Evolutionary conservation across 2,329 filamentous ascomycete genomes (phyloP).

Genomic region (Xylariaceae sp.): DNA sequence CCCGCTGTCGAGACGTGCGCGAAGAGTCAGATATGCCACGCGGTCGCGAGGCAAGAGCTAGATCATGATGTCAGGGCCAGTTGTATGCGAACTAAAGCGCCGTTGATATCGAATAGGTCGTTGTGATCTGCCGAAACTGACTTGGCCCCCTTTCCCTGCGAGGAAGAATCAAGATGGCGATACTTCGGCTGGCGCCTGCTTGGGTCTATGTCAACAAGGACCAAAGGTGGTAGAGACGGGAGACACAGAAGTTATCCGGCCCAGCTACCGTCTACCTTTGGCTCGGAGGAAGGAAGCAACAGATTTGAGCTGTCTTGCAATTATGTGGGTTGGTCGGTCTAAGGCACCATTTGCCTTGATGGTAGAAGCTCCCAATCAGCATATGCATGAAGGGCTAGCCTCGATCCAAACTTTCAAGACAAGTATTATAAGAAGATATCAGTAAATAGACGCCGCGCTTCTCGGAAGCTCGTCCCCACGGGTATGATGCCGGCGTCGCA

Average conservation of each 20-base stretch:
- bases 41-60: neutral
- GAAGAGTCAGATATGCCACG: neutral
- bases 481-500: conserved; percentile 36
- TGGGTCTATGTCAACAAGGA: neutral
- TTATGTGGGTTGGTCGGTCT: neutral
- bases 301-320: neutral
- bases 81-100: too few species aligned
- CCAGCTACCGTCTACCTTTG: neutral
- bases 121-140: neutral
- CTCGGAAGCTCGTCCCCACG: conserved; percentile 28
- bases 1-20: neutral
- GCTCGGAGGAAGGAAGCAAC: neutral
- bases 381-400: neutral
- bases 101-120: neutral
- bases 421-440: too few species aligned
- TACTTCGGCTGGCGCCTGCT: neutral
- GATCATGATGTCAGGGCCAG: too few species aligned
- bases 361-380: neutral
- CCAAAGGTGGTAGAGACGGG: neutral
- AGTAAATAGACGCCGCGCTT: conserved; percentile 25
- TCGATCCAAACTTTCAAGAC: neutral
- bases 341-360: neutral
- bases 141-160: neutral
- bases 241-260: neutral
- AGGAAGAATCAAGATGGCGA: neutral